phyloP scores from a whole-genome alignment of 495 filamentous ascomycete genomes.

The Aspergillus asperescens region DNA sequence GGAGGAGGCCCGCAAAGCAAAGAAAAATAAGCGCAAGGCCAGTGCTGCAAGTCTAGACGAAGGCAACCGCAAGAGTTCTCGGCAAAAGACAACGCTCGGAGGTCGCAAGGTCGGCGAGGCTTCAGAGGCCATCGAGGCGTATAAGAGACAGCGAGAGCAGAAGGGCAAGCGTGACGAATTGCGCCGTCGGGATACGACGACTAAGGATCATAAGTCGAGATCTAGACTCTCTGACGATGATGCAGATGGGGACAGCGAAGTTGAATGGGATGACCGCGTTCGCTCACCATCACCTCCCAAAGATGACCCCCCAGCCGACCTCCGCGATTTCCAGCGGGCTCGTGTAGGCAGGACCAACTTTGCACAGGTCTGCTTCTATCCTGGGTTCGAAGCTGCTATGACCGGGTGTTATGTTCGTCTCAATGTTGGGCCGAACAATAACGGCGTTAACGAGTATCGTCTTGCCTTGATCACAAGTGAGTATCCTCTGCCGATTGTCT shows the following conservation, averaged over 20 bases:
- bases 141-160: conserved; percentile 80
- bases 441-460: conserved; percentile 68
- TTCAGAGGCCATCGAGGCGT: conserved; percentile 69
- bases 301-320: conserved; percentile 58
- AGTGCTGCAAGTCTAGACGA: conserved; percentile 68
- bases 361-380: conserved; percentile 81
- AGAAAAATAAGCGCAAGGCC: conserved; percentile 77
- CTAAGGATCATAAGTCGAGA: conserved; percentile 50
- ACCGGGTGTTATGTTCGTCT: conserved; percentile 75
- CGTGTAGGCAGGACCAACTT: conserved; percentile 78
- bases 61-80: conserved; percentile 69
- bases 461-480: conserved; percentile 81
- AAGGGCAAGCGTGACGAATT: conserved; percentile 65
- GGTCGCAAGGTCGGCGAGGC: conserved; percentile 75
- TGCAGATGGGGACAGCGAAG: conserved; percentile 73
- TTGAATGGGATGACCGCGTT: conserved; percentile 60
- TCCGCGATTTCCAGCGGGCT: conserved; percentile 76
- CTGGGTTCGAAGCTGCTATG: conserved; percentile 76
- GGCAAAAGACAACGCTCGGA: conserved; percentile 72
- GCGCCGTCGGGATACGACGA: conserved; percentile 59
- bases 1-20: conserved; percentile 51
- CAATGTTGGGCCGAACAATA: conserved; percentile 68
- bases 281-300: conserved; percentile 40
- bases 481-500: conserved; percentile 4
- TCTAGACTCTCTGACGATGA: conserved; percentile 53